A percentile compares a stretch with the other conserved stretches of the same genome.
phyloP scores from a whole-genome alignment of 495 filamentous ascomycete species.

The Xylaria venustula region DNA sequence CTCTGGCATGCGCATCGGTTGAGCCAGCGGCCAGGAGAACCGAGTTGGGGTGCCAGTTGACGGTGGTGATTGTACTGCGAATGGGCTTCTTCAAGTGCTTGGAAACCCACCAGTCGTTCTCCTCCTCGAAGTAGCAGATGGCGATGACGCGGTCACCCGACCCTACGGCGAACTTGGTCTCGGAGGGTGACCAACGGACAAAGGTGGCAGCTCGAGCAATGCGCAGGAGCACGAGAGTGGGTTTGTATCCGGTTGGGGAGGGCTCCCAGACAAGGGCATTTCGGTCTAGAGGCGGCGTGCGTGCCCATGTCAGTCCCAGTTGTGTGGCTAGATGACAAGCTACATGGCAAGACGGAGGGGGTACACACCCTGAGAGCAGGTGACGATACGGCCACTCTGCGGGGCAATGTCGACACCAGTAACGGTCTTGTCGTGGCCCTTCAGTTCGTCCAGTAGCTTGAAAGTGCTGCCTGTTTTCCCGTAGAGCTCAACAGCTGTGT shows the following conservation, averaged over 20 bases:
- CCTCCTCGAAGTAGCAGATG: conserved; percentile 98
- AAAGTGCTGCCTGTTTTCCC: conserved; percentile 69
- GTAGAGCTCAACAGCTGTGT: conserved; percentile 91
- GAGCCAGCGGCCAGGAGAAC: conserved; percentile 92
- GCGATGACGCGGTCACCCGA: conserved; percentile 94
- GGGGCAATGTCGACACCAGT: conserved; percentile 96
- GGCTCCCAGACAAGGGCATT: conserved; percentile 98
- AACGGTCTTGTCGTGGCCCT: conserved; percentile 94
- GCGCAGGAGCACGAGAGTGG: conserved; percentile 91
- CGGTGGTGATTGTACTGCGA: conserved; percentile 88
- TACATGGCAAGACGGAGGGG: too few relatives aligned
- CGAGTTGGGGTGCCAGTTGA: conserved; percentile 96
- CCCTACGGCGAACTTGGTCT: conserved; percentile 95
- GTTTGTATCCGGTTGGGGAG: conserved; percentile 88
- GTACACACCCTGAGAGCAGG: conserved; percentile 83
- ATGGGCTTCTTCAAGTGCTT: conserved; percentile 99
- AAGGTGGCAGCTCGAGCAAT: conserved; percentile 97
- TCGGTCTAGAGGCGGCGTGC: conserved; percentile 66
- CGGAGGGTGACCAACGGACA: conserved; percentile 95
- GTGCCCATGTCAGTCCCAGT: conserved; percentile 12
- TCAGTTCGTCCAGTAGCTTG: conserved; percentile 83
- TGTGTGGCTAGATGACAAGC: background rate
- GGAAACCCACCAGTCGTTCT: conserved; percentile 99
- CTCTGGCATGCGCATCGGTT: conserved; percentile 94
- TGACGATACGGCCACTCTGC: conserved; percentile 85